Base-by-base conservation (phyloP, 768 basidiomycete genomes). In the Paxillus ammoniavirescens region DNA sequence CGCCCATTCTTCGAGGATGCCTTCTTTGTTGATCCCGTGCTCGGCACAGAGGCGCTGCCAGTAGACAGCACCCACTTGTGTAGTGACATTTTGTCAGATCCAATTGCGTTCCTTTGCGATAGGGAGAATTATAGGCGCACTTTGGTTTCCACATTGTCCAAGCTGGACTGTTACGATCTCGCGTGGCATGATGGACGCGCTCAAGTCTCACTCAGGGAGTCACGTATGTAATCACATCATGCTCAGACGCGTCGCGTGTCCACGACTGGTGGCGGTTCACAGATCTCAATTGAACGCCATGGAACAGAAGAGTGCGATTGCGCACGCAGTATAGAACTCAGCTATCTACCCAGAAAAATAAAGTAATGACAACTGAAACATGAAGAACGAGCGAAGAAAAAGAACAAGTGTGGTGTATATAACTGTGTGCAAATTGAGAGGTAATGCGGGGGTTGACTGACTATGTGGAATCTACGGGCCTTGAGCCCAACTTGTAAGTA, bases 31-130 rank as follows among this genome's bases (percentile, higher is more conserved):
- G 75, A 99, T 98, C 15, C 97, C 97, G 71, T 99, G 97, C 73
- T 99, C 97, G 15, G 93, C 92, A 63, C 97, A 98, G 15, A 99
- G 82, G 42, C 96, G 89, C 64, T 98, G 94, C 97, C 97, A 99
- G 75, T 89, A 99, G 58, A 97, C 94, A 49, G 92, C 87, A 43
- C 94, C 93, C 87, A 98, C 96, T 98, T 71, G 31, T 42, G 42
- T 45, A 54, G 38, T 42, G 35, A 52, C 46, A 36, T 26, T 43
- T 33, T 37, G 54, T 54, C 30, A 59, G 61, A 50, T 17, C 41
- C 18, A 2, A 26, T 17, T 42, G 41, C 46, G 47, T 33, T 51
- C 28, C 56, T 45, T 38, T 48, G 31, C 7, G 45, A 35, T 43
- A 26, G 47, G 53, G 55, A 50, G 18, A 44, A 44, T 26, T 26